Conservation (phyloP, 331 rosid genomes). For the Malus hybrid region DNA sequence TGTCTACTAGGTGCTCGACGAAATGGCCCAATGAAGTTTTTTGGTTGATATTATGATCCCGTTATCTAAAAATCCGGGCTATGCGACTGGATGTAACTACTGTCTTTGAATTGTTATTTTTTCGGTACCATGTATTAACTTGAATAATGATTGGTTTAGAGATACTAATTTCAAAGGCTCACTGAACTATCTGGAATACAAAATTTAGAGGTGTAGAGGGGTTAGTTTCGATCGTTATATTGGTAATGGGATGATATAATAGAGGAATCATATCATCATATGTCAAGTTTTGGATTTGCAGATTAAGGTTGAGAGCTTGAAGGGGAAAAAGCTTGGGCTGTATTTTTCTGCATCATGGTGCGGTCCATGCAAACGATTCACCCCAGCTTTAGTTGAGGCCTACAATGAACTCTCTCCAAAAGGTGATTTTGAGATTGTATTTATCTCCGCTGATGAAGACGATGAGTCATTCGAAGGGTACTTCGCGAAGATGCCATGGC, state of each 20-base stretch:
- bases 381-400: conserved; percentile 46
- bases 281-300: conserved; percentile 17
- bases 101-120: too few relatives aligned
- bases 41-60: too few relatives aligned
- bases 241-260: background rate
- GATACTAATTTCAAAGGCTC: background rate
- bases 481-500: conserved; percentile 81
- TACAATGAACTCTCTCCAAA: conserved; percentile 37
- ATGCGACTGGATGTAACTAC: too few relatives aligned
- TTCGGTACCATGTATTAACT: background rate
- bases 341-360: conserved; percentile 84
- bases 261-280: conserved; percentile 11
- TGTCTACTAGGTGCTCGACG: too few relatives aligned
- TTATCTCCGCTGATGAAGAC: conserved; percentile 41
- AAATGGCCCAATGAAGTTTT: too few relatives aligned
- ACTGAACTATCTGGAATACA: background rate
- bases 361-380: conserved; percentile 46
- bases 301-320: conserved; percentile 55
- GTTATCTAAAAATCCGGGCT: too few relatives aligned
- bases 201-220: background rate
- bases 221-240: background rate
- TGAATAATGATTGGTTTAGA: background rate
- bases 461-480: conserved; percentile 46
- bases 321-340: conserved; percentile 51
- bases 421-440: conserved; percentile 55